These are phyloP conservation scores for Ophiognomonia clavigignenti-juglandacearum DNA, from an alignment of 2,329 filamentous ascomycete genomes.

Conservation along the genomic window DNA sequence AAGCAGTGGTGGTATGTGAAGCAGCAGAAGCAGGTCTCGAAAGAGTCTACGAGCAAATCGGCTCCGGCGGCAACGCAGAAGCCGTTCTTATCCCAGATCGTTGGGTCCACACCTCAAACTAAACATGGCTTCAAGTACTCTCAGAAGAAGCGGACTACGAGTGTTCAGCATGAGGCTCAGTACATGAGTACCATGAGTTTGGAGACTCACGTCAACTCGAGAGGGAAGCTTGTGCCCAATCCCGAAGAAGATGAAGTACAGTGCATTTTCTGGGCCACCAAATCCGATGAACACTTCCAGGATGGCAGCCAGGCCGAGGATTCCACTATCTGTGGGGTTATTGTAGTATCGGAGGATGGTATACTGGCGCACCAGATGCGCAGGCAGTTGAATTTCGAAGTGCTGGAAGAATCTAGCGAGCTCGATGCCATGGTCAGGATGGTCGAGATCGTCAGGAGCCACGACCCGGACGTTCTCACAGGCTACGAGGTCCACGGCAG, in stretches of 20 bases:
- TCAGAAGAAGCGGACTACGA: slow-evolving; percentile 68
- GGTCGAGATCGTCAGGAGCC: slow-evolving; percentile 75
- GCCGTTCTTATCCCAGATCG: slow-evolving; percentile 71
- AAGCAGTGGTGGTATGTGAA: slow-evolving; percentile 57
- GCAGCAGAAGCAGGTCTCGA: slow-evolving; percentile 18
- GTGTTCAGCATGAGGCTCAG: slow-evolving; percentile 76
- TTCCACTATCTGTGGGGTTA: slow-evolving; percentile 61
- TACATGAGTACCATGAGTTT: slow-evolving; percentile 98
- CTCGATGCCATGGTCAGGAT: slow-evolving; percentile 81
- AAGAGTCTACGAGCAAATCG: slow-evolving; percentile 16
- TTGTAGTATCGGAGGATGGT: slow-evolving; percentile 64
- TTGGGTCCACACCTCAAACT: slow-evolving; percentile 79
- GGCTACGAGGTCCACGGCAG: slow-evolving; percentile 91
- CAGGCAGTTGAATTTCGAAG: slow-evolving; percentile 56
- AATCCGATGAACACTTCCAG: slow-evolving; percentile 63
- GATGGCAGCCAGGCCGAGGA: slow-evolving; percentile 41
- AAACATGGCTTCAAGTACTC: slow-evolving; percentile 82
- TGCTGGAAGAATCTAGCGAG: slow-evolving; percentile 73
- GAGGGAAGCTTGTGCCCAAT: slow-evolving; percentile 76
- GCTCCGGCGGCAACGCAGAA: slow-evolving; percentile 20
- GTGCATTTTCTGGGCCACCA: slow-evolving; percentile 85
- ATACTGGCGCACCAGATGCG: slow-evolving; percentile 56
- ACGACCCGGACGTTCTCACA: slow-evolving; percentile 89
- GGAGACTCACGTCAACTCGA: slow-evolving; percentile 86
- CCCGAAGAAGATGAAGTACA: slow-evolving; percentile 86